Percentiles rank a stretch among this genome's conserved stretches.
Evolutionary conservation across 345 rosid genomes (phyloP).

Genomic region (Crucihimalaya himalaica): DNA sequence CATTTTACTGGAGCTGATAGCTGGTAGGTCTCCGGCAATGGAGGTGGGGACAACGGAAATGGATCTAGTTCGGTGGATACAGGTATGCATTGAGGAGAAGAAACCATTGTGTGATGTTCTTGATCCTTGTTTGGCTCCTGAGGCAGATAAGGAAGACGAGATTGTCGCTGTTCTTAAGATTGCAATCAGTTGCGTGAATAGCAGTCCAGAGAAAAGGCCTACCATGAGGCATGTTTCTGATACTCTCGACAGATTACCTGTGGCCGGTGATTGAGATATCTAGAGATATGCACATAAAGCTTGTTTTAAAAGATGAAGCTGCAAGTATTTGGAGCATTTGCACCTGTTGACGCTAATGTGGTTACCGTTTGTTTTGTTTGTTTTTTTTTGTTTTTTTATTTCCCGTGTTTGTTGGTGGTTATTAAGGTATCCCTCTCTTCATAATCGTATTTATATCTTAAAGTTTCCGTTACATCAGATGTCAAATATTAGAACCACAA

Average conservation of each 20-base stretch:
- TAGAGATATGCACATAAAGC: conserved; percentile 26
- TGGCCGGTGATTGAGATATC: conserved; percentile 44
- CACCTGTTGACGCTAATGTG: conserved; percentile 15
- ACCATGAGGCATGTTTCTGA: conserved; percentile 76
- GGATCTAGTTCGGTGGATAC: conserved; percentile 83
- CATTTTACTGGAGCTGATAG: conserved; percentile 78
- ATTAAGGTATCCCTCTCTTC: conserved; percentile 23
- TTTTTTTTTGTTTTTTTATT: background rate
- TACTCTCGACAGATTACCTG: conserved; percentile 56
- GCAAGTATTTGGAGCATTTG: conserved; percentile 11
- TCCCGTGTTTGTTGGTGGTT: conserved; percentile 15
- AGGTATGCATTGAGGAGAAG: conserved; percentile 86
- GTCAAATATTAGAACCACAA: conserved; percentile 21
- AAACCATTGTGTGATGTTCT: conserved; percentile 78
- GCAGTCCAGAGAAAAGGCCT: conserved; percentile 83
- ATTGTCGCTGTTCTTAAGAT: conserved; percentile 76
- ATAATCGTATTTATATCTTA: conserved; percentile 22
- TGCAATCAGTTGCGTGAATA: conserved; percentile 80
- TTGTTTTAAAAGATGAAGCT: conserved; percentile 16
- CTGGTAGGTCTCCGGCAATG: conserved; percentile 61
- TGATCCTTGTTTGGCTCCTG: conserved; percentile 74
- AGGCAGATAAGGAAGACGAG: conserved; percentile 81
- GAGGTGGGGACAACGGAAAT: conserved; percentile 63
- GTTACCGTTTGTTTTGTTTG: conserved; percentile 25
- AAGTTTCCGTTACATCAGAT: conserved; percentile 32